Percentiles rank a stretch among this genome's conserved stretches.
These are phyloP conservation scores for Wickerhamomyces subpelliculosus DNA, from an alignment of 805 yeast species.

Conservation along the genomic window DNA sequence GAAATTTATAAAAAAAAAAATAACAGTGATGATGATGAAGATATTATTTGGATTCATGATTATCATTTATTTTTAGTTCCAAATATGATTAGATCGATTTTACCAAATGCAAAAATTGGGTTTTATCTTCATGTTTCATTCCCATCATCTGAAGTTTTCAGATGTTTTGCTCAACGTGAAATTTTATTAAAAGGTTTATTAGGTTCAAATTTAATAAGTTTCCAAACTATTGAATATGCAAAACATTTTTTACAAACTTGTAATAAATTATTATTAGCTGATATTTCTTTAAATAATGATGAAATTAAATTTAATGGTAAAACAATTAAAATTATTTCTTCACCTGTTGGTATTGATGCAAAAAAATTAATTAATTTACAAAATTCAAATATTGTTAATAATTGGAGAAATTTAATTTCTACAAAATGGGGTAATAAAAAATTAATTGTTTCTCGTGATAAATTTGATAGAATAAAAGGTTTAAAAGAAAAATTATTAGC, in stretches of 20 bases:
- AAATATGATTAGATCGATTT: constrained; percentile 61
- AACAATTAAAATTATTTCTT: constrained; percentile 46
- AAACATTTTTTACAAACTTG: constrained; percentile 92
- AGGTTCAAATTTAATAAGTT: constrained; percentile 82
- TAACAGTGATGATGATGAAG: too few species aligned
- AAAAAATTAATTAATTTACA: constrained; percentile 42
- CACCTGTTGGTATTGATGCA: constrained; percentile 79
- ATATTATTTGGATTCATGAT: constrained; percentile 88
- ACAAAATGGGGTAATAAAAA: constrained; percentile 71
- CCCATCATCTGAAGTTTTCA: constrained; percentile 91
- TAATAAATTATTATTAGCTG: constrained; percentile 75
- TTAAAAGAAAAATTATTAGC: constrained; percentile 82
- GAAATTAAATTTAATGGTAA: constrained; percentile 53
- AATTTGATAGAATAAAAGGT: constrained; percentile 82
- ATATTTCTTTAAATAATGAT: constrained; percentile 64
- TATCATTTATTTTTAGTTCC: constrained; percentile 88
- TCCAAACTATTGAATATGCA: constrained; percentile 90
- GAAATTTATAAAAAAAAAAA: constrained; percentile 58
- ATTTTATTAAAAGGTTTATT: constrained; percentile 72
- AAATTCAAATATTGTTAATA: constrained; percentile 41
- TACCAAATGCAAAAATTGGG: constrained; percentile 85
- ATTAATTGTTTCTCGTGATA: constrained; percentile 82
- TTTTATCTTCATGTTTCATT: constrained; percentile 90
- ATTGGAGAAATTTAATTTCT: constrained; percentile 65
- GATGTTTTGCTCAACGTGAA: constrained; percentile 86